phyloP scores from a whole-genome alignment of 768 basidiomycete species.

The Pholiota conissans region DNA sequence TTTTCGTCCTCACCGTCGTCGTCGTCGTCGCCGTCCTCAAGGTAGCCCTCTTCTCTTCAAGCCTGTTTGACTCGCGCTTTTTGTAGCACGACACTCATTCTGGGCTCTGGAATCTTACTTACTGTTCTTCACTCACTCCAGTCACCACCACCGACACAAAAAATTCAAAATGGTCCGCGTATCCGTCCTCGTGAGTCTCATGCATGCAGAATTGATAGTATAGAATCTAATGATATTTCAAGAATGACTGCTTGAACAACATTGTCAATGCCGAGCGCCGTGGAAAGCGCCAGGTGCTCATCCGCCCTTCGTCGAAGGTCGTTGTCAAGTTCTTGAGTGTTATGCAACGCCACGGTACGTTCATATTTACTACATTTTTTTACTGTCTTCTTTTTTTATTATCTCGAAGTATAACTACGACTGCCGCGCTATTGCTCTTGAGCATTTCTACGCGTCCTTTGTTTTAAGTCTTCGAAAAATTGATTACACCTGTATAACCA shows the following conservation, averaged over 20 bases:
- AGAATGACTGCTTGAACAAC: constrained; percentile 80
- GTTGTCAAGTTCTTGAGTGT: constrained; percentile 96
- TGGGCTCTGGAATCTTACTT: constrained; percentile 49
- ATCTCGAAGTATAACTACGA: constrained; percentile 87
- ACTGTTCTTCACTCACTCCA: constrained; percentile 25
- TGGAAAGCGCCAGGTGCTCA: constrained; percentile 98
- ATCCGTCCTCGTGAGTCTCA: constrained; percentile 78
- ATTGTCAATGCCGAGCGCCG: constrained; percentile 99
- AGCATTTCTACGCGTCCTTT: constrained; percentile 57
- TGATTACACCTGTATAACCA: constrained; percentile 55
- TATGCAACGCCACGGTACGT: constrained; percentile 97
- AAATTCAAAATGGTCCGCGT: constrained; percentile 78
- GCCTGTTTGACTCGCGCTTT: constrained; percentile 81
- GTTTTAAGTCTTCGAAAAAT: constrained; percentile 88
- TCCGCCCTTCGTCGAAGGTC: constrained; percentile 97
- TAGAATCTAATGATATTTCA: neutral
- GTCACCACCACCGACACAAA: constrained; percentile 18
- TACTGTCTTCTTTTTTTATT: neutral
- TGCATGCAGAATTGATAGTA: constrained; percentile 21
- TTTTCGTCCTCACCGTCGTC: constrained; percentile 21
- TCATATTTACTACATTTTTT: constrained; percentile 7
- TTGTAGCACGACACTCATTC: constrained; percentile 83
- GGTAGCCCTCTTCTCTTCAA: constrained; percentile 34
- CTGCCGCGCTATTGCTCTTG: constrained; percentile 46
- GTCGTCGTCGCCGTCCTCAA: constrained; percentile 32